Percentiles rank a stretch among this genome's conserved stretches.
Evolutionary conservation across 2,329 filamentous ascomycete species (phyloP).

Genomic region (Colletotrichum simmondsii): DNA sequence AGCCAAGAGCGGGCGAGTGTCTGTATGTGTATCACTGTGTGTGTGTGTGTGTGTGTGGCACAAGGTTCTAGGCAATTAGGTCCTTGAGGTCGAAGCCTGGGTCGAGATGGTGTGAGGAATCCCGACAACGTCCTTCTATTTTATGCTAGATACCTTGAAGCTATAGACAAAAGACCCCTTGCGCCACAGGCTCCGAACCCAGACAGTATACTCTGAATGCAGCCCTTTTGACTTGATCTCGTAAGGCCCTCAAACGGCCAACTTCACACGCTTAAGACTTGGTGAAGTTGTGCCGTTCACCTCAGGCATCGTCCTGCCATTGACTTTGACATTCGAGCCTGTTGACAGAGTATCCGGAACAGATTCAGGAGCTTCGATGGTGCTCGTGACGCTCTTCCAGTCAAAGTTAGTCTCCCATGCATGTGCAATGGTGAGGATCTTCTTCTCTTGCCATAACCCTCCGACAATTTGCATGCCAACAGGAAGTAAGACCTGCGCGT

Average conservation of each 20-base stretch:
- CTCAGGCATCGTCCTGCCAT: background rate
- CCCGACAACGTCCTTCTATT: background rate
- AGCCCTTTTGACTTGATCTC: background rate
- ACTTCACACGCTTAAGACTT: slow-evolving; percentile 21
- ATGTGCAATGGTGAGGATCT: slow-evolving; percentile 48
- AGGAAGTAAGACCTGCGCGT: slow-evolving; percentile 52
- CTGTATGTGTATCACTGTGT: no score
- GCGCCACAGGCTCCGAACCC: background rate
- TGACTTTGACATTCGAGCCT: background rate
- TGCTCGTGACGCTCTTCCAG: slow-evolving; percentile 46
- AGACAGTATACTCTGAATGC: background rate
- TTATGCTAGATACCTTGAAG: background rate
- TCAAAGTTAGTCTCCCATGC: slow-evolving; percentile 58
- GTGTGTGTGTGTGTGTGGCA: no score
- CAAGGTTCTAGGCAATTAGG: no score
- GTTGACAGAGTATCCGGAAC: background rate
- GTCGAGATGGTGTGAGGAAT: background rate
- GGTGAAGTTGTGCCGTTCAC: slow-evolving; percentile 5
- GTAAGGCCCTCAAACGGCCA: background rate
- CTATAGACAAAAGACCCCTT: background rate
- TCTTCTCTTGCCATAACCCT: slow-evolving; percentile 60
- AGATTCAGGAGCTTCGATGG: background rate
- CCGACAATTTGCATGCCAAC: slow-evolving; percentile 68
- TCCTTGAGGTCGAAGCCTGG: background rate
- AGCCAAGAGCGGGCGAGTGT: no score